Evolutionary conservation across 2,329 filamentous ascomycete genomes (phyloP).

Genomic region (Pestalotiopsis sp.): DNA sequence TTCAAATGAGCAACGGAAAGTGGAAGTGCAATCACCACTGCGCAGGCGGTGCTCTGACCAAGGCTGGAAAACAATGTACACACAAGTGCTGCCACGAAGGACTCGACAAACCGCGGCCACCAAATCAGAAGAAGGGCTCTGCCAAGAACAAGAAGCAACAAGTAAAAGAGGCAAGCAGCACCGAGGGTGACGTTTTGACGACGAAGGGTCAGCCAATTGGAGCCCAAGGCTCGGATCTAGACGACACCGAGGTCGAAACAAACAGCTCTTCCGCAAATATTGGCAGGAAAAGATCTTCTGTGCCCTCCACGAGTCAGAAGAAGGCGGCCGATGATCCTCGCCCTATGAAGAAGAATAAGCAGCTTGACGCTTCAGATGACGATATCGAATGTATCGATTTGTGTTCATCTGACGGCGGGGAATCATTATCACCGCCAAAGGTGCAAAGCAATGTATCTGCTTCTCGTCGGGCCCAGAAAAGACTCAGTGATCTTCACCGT

Average conservation of each 20-base stretch:
- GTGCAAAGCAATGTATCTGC: background rate
- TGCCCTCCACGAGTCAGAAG: background rate
- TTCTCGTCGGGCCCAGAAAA: slow-evolving; percentile 11
- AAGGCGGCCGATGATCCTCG: background rate
- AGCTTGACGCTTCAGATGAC: slow-evolving; percentile 1
- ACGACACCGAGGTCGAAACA: background rate
- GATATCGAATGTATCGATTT: slow-evolving; percentile 25
- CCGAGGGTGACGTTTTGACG: background rate
- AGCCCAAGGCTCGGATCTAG: background rate
- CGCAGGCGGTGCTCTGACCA: slow-evolving; percentile 36
- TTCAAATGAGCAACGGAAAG: slow-evolving; percentile 66
- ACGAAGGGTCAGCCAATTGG: background rate
- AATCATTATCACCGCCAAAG: background rate
- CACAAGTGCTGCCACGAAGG: slow-evolving; percentile 76
- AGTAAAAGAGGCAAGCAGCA: background rate
- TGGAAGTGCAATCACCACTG: slow-evolving; percentile 76
- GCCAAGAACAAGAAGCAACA: slow-evolving; percentile 26
- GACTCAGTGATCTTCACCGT: slow-evolving; percentile 12
- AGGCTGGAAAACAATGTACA: slow-evolving; percentile 55
- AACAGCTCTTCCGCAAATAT: background rate
- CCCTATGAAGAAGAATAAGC: background rate
- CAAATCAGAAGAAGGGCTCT: slow-evolving; percentile 26
- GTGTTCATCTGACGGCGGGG: slow-evolving; percentile 16
- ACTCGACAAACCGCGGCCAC: slow-evolving; percentile 61
- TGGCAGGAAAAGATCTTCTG: background rate